Evolutionary conservation across 345 rosid genomes (phyloP).

Genomic region (Linum lewisii): DNA sequence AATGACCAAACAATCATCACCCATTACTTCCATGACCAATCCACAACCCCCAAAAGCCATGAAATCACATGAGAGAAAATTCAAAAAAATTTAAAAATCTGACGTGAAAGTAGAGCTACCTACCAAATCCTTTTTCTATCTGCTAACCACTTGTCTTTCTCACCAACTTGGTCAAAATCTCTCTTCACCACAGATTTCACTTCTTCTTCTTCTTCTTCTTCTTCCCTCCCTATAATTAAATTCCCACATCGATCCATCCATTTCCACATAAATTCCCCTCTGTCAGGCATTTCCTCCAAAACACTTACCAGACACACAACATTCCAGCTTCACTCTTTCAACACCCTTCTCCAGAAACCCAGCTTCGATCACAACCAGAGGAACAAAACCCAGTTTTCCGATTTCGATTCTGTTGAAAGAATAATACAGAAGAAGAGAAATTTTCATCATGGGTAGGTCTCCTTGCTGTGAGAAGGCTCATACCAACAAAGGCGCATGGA

Average conservation of each 20-base stretch:
- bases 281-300: neutral
- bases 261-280: slow-evolving; percentile 5
- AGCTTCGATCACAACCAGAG: no score
- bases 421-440: no score
- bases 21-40: no score
- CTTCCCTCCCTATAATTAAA: neutral
- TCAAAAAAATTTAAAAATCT: slow-evolving; percentile 2
- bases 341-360: no score
- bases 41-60: neutral
- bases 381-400: neutral
- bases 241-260: slow-evolving; percentile 2
- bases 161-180: slow-evolving; percentile 46
- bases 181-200: slow-evolving; percentile 6
- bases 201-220: neutral
- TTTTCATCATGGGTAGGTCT: slow-evolving; percentile 70
- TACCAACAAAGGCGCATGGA: slow-evolving; percentile 91
- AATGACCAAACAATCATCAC: no score
- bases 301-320: neutral
- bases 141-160: slow-evolving; percentile 45
- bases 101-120: slow-evolving; percentile 45
- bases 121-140: slow-evolving; percentile 36
- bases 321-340: no score
- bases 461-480: slow-evolving; percentile 88
- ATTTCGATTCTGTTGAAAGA: no score
- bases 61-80: neutral